Evolutionary conservation across 2,329 filamentous ascomycete genomes (phyloP).

Genomic region (Phialophora expanda): DNA sequence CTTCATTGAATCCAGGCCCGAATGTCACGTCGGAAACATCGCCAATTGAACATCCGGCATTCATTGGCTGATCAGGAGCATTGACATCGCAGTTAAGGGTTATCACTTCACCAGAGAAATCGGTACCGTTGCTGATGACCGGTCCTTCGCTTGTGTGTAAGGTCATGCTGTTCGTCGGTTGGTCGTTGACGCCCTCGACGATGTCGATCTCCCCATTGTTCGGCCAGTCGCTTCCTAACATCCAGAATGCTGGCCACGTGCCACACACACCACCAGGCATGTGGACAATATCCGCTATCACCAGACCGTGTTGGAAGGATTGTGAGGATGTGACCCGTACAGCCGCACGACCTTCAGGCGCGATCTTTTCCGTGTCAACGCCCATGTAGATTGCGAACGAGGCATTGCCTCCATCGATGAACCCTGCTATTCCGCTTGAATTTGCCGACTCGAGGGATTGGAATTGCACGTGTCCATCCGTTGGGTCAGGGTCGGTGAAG

Average conservation of each 20-base stretch:
- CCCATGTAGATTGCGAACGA: slow-evolving; percentile 49
- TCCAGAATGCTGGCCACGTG: slow-evolving; percentile 59
- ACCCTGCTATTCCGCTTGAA: slow-evolving; percentile 43
- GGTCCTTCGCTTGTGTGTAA: slow-evolving; percentile 55
- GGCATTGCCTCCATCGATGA: slow-evolving; percentile 44
- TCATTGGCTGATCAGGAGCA: slow-evolving; percentile 46
- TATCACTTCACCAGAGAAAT: slow-evolving; percentile 57
- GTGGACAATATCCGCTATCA: slow-evolving; percentile 56
- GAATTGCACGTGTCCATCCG: slow-evolving; percentile 59
- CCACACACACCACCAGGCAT: slow-evolving; percentile 56
- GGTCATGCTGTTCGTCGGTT: slow-evolving; percentile 53
- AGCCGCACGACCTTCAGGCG: slow-evolving; percentile 49
- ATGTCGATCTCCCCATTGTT: slow-evolving; percentile 58
- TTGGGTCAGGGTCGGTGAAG: slow-evolving; percentile 55
- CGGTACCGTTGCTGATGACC: slow-evolving; percentile 36
- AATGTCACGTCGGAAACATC: slow-evolving; percentile 46
- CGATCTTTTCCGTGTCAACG: slow-evolving; percentile 47
- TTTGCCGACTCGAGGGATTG: slow-evolving; percentile 49
- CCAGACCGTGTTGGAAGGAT: slow-evolving; percentile 53
- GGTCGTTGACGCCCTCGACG: slow-evolving; percentile 58
- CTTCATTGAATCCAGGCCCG: slow-evolving; percentile 60
- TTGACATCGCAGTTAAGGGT: slow-evolving; percentile 59
- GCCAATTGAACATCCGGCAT: slow-evolving; percentile 50
- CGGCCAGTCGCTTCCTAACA: slow-evolving; percentile 48
- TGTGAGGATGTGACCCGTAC: slow-evolving; percentile 54